Evolutionary conservation across 768 basidiomycete species (phyloP), one percentile per base, ranked within the genome.

Genomic region (Russula vinacea): DNA sequence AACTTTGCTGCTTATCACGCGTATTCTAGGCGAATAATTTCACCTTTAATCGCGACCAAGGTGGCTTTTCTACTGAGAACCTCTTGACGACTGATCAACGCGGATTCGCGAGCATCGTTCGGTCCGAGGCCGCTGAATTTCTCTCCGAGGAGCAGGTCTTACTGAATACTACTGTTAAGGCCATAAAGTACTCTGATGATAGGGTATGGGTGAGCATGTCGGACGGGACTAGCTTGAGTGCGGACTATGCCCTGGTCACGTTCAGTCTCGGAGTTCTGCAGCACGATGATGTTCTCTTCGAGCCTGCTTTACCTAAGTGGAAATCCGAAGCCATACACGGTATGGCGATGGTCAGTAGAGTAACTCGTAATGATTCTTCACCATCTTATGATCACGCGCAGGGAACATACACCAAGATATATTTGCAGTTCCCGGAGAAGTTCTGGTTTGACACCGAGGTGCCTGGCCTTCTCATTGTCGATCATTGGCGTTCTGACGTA

Each of bases 221-320:
- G 1, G 74, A 79, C 61, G 84, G 83, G 1, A 65, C 73, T 37
- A 73, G 47, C 2, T 69, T 88, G 26, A 75, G 72, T 16, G 85
- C 80, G 16, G 81, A 87, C 57, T 84, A 86, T 70, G 85, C 81
- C 3, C 70, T 89, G 33, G 83, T 82, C 66, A 89, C 88, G 0
- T 89, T 89, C 74, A 88, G 86, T 65, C 71, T 87, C 1, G 88
- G 88, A 0, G 88, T 89, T 8, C 75, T 89, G 59, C 88, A 89
- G 73, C 77, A 86, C 61, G 74, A 79, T 35, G 86, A 87, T 63
- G 82, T 89, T 5, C 62, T 57, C 3, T 89, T 87, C 67, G 70
- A 79, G 47, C 87, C 87, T 2, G 26, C 73, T 10, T 70, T 88
- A 22, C 87, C 86, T 70, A 75, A 68, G 11, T 88, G 80, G 77